phyloP scores from a whole-genome alignment of 768 basidiomycete genomes.

The Macrolepiota albuminosa region DNA sequence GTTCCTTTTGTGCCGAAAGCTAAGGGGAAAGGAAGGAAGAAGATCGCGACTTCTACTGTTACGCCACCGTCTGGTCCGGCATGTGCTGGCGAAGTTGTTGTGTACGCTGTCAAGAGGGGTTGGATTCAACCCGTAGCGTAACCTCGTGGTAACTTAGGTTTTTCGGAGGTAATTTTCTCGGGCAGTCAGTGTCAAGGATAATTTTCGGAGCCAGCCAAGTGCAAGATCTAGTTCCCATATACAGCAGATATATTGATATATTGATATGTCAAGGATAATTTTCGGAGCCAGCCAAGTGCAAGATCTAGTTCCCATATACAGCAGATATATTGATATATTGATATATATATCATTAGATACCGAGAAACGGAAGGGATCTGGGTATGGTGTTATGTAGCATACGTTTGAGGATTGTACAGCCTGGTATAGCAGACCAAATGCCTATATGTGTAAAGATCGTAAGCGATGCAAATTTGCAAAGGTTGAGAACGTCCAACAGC shows the following conservation, averaged over 20 bases:
- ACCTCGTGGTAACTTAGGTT: neutral
- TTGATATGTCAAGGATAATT: neutral
- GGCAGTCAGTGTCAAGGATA: neutral
- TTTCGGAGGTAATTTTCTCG: neutral
- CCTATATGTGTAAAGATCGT: slow-evolving; percentile 1
- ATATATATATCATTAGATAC: slow-evolving; percentile 1
- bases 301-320: neutral
- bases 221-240: neutral
- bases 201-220: neutral
- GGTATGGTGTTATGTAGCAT: neutral
- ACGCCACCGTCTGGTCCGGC: slow-evolving; percentile 23
- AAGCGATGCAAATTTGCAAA: neutral
- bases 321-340: neutral
- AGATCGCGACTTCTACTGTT: slow-evolving; percentile 15
- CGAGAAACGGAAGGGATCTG: neutral
- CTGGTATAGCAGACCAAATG: slow-evolving; percentile 2
- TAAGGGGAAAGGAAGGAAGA: slow-evolving; percentile 34
- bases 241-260: neutral
- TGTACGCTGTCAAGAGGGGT: slow-evolving; percentile 52
- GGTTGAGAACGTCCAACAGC: neutral
- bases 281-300: neutral
- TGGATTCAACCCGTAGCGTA: slow-evolving; percentile 44
- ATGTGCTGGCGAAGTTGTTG: slow-evolving; percentile 60
- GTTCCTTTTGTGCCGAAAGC: slow-evolving; percentile 28
- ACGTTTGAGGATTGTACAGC: slow-evolving; percentile 1